Percentiles rank a stretch among this genome's conserved stretches.
phyloP scores from a whole-genome alignment of 208 protist species.

The Trypanosoma lewisi region DNA sequence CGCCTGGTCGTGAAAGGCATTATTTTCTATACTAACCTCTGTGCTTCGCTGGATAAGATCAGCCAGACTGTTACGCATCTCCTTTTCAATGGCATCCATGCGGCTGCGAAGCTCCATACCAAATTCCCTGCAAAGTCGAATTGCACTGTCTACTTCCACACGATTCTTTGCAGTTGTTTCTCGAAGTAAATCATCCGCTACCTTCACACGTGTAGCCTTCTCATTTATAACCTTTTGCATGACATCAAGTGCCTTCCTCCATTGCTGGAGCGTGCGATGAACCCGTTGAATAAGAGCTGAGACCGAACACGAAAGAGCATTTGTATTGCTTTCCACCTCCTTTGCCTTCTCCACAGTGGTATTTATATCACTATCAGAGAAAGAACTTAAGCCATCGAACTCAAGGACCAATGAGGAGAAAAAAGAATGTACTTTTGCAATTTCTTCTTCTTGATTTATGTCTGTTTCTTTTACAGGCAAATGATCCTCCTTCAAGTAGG shows the following conservation, averaged over 20 bases:
- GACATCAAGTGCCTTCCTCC: conserved; percentile 31
- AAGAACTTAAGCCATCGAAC: not conserved
- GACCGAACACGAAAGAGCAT: conserved; percentile 27
- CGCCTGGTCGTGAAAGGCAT: conserved; percentile 37
- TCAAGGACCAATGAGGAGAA: not conserved
- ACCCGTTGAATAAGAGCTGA: conserved; percentile 40
- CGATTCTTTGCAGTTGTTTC: conserved; percentile 35
- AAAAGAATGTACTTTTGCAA: conserved; percentile 10
- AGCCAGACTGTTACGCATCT: conserved; percentile 34
- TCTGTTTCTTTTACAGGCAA: not conserved
- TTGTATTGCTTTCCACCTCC: conserved; percentile 1
- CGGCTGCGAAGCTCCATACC: conserved; percentile 50
- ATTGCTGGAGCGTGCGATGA: conserved; percentile 26
- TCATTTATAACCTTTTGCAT: conserved; percentile 54
- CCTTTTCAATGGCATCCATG: conserved; percentile 54
- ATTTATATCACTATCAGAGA: not conserved
- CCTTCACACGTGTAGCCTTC: conserved; percentile 47
- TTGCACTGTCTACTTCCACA: conserved; percentile 35
- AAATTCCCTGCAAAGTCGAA: conserved; percentile 38
- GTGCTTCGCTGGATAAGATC: conserved; percentile 49
- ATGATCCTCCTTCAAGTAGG: not conserved
- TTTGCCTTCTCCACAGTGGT: not conserved
- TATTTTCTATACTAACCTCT: conserved; percentile 49
- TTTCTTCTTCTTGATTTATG: conserved; percentile 8
- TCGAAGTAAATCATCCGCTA: conserved; percentile 60